A percentile compares a stretch with the other conserved stretches of the same genome.
Conservation (phyloP, 371 early-diverging fungal genomes). For the Thermomucor indicae-seudaticae region DNA sequence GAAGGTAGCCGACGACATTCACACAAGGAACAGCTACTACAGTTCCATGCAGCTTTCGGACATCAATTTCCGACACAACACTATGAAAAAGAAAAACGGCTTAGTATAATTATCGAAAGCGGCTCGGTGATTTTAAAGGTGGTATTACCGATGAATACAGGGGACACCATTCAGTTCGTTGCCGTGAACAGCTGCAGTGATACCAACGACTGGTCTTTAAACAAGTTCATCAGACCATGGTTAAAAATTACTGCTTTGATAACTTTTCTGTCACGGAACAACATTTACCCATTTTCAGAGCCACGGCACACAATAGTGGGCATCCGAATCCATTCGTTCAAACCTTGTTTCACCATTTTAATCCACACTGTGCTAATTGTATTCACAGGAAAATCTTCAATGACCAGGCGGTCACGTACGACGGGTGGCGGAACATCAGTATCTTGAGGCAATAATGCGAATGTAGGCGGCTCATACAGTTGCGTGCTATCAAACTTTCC, state of each 20-base stretch:
- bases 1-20: conserved; percentile 83
- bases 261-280: neutral
- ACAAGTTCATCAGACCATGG: neutral
- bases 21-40: conserved; percentile 87
- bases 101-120: neutral
- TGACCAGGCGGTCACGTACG: conserved; percentile 52
- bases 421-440: conserved; percentile 68
- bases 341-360: conserved; percentile 69
- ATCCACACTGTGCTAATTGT: conserved; percentile 68
- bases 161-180: conserved; percentile 93
- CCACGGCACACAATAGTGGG: conserved; percentile 71
- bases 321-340: conserved; percentile 64
- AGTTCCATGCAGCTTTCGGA: conserved; percentile 70
- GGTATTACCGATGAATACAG: conserved; percentile 71
- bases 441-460: conserved; percentile 40
- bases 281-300: conserved; percentile 45
- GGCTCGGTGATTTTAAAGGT: neutral
- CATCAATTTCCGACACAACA: conserved; percentile 75
- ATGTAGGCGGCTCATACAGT: conserved; percentile 57
- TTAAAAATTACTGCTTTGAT: neutral
- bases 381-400: conserved; percentile 65
- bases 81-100: neutral
- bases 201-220: conserved; percentile 28
- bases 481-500: conserved; percentile 46
- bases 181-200: conserved; percentile 82